These are phyloP conservation scores for Fusarium dlaminii DNA, from an alignment of 2,329 filamentous ascomycete genomes.

Conservation along the genomic window DNA sequence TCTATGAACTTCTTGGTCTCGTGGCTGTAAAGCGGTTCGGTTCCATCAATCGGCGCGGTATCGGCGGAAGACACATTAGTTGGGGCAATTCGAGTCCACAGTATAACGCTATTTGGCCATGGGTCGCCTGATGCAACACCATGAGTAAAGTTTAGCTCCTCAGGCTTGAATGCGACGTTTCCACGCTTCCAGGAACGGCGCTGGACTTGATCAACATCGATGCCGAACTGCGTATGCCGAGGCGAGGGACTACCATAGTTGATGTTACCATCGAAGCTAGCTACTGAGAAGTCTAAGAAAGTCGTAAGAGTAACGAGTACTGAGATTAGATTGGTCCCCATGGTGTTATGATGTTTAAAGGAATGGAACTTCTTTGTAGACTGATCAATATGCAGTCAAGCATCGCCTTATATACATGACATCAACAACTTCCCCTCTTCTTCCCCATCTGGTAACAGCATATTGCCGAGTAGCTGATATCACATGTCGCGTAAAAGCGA, in stretches of 20 bases:
- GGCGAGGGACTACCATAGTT: not conserved
- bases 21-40: not conserved
- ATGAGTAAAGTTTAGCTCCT: not conserved
- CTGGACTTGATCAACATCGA: not conserved
- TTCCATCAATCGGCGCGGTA: not conserved
- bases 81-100: slow-evolving; percentile 4
- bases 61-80: not conserved
- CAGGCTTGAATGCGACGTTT: not conserved
- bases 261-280: not conserved
- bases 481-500: not conserved
- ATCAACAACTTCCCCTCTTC: not conserved
- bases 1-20: not conserved
- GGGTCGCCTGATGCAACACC: not conserved
- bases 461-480: not conserved
- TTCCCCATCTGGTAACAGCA: not conserved
- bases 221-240: not conserved
- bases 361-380: rapidly evolving
- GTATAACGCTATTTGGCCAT: not conserved
- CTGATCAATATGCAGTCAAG: not conserved
- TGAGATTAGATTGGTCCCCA: not conserved
- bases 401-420: not conserved
- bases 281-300: not conserved
- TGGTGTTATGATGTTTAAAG: not conserved
- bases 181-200: slow-evolving; percentile 3
- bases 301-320: rapidly evolving